Evolutionary conservation across 495 filamentous ascomycete species (phyloP).

Genomic region (Achaetomiella virescens): DNA sequence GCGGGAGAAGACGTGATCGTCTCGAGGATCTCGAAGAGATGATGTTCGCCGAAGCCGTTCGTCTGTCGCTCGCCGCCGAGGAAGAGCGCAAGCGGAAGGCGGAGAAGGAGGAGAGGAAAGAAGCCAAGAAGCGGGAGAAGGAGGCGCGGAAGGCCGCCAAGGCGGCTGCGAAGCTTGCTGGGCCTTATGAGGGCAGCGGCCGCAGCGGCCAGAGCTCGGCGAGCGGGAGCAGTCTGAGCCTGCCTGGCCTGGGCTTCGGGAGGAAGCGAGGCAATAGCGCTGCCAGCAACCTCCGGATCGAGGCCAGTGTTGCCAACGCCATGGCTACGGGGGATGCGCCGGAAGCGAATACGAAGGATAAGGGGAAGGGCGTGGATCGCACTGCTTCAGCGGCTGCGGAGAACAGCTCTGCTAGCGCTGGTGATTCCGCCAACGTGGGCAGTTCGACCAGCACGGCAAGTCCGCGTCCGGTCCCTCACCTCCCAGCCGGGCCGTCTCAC

Average conservation of each 20-base stretch:
- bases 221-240: conserved; percentile 48
- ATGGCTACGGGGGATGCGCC: conserved; percentile 18
- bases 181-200: conserved; percentile 36
- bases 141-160: conserved; percentile 75
- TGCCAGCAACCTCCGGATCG: conserved; percentile 43
- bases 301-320: conserved; percentile 35
- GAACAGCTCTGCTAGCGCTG: conserved; percentile 3
- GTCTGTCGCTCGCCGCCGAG: conserved; percentile 80
- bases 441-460: conserved; percentile 13
- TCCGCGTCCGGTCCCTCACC: conserved; percentile 37
- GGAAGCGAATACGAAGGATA: conserved; percentile 42
- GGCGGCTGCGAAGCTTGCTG: conserved; percentile 48
- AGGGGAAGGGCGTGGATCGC: conserved; percentile 80
- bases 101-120: conserved; percentile 74
- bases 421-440: conserved; percentile 14
- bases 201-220: conserved; percentile 40
- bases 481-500: conserved; percentile 53
- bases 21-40: conserved; percentile 91
- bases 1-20: conserved; percentile 53
- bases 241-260: conserved; percentile 40
- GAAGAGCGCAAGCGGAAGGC: conserved; percentile 79
- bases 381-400: conserved; percentile 14
- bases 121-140: conserved; percentile 76
- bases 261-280: conserved; percentile 51
- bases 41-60: conserved; percentile 97